A percentile compares a stretch with the other conserved stretches of the same genome.
Conservation (phyloP, 2,329 filamentous ascomycete genomes). For the Talaromyces sp. region DNA sequence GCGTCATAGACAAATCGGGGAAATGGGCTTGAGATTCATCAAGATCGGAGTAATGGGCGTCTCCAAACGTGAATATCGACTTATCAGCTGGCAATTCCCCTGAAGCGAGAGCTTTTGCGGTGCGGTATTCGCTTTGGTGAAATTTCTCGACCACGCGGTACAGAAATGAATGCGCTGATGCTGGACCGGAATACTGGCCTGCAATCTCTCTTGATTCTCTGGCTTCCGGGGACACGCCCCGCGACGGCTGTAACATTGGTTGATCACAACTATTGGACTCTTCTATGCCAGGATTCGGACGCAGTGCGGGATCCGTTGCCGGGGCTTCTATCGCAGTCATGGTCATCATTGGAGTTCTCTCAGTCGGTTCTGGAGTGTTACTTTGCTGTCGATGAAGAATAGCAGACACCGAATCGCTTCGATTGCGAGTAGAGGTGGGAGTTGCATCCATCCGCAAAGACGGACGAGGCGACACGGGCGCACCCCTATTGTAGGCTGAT, state of each 20-base stretch:
- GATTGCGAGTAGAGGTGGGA: background rate
- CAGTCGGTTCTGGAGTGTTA: background rate
- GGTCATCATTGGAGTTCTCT: background rate
- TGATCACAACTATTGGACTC: background rate
- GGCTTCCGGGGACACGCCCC: background rate
- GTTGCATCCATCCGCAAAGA: background rate
- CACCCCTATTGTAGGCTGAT: background rate
- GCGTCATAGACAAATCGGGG: background rate
- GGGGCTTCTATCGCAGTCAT: background rate
- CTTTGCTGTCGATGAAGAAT: background rate
- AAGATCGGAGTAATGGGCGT: background rate
- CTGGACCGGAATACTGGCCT: background rate
- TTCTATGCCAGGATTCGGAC: background rate
- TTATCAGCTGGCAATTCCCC: background rate
- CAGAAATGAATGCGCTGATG: background rate
- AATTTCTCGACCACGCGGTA: background rate
- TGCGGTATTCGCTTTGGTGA: background rate
- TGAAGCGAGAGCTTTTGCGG: background rate
- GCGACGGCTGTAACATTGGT: background rate
- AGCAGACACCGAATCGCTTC: background rate
- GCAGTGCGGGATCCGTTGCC: background rate
- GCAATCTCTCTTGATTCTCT: background rate
- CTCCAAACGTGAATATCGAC: background rate
- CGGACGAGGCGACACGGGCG: background rate
- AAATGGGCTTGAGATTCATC: background rate